Percentiles rank a stretch among this genome's conserved stretches.
phyloP scores from a whole-genome alignment of 1,139 yeast species.

The Yamadazyma buinensis region DNA sequence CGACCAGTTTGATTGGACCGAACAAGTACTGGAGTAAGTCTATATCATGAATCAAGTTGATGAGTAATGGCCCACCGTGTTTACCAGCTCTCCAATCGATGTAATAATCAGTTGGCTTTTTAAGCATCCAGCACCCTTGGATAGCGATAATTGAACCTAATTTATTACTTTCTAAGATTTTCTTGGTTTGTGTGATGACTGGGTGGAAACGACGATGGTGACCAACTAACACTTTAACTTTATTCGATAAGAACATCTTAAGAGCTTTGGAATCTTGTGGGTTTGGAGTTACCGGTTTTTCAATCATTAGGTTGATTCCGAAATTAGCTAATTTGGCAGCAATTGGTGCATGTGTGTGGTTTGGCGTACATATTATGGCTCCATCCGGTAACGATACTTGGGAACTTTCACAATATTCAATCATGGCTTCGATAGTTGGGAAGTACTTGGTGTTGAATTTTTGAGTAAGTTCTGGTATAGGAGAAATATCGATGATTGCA shows the following conservation, averaged over 20 bases:
- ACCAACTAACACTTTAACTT: slow-evolving; percentile 34
- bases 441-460: slow-evolving; percentile 26
- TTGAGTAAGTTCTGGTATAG: slow-evolving; percentile 13
- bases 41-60: slow-evolving; percentile 41
- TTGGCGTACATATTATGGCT: slow-evolving; percentile 43
- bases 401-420: slow-evolving; percentile 24
- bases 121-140: slow-evolving; percentile 42
- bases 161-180: slow-evolving; percentile 27
- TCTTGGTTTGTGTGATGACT: slow-evolving; percentile 33
- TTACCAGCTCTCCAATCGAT: slow-evolving; percentile 38
- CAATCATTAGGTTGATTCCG: slow-evolving; percentile 37
- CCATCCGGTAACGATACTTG: slow-evolving; percentile 30
- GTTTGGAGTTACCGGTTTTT: slow-evolving; percentile 39
- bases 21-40: slow-evolving; percentile 39
- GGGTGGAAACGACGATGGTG: slow-evolving; percentile 46
- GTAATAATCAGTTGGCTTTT: slow-evolving; percentile 30
- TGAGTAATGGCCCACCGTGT: slow-evolving; percentile 40
- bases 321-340: slow-evolving; percentile 31
- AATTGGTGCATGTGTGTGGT: slow-evolving; percentile 35
- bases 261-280: slow-evolving; percentile 32
- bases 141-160: slow-evolving; percentile 24
- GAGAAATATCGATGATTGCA: slow-evolving; percentile 35
- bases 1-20: slow-evolving; percentile 37
- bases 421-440: slow-evolving; percentile 23
- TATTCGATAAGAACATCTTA: slow-evolving; percentile 16